Evolutionary conservation across 352 stramenopile species (phyloP), one percentile per base, ranked within the genome.

Genomic region (Pythium phragmitis): DNA sequence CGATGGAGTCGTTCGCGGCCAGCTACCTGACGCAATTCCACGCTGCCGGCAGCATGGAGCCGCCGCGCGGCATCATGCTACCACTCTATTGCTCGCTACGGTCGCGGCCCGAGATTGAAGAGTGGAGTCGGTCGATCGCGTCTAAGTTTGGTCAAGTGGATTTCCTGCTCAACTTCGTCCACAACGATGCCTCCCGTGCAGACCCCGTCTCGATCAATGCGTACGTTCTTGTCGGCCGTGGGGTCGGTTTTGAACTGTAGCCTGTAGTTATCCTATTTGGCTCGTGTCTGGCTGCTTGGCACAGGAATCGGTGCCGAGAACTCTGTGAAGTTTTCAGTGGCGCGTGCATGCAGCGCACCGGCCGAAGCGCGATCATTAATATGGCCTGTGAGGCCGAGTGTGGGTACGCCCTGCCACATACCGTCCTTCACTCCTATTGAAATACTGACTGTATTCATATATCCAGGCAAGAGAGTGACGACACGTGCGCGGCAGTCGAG

Each of bases 61-160:
- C 57, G 21, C 70, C 72, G 13, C 82, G 79, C 14, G 80, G 80
- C 16, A 65, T 84, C 6, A 85, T 92, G 69, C 57, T 87, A 8
- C 73, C 83, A 21, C 72, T 87, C 21, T 65, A 87, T 33, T 78
- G 67, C 19, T 75, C 72, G 1, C 82, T 89, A 45, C 63, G 75
- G 26, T 83, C 76, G 14, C 65, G 69, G 33, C 63, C 67, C 48
- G 69, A 88, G 53, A 82, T 89, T 19, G 75, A 76, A 9, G 77
- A 85, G 43, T 91, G 80, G 80, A 85, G 74, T 50, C 60, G 64
- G 14, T 80, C 78, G 0, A 80, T 89, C 54, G 73, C 72, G 3
- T 60, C 67, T 14, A 87, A 89, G 50, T 89, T 85, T 63, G 69
- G 75, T 39, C 77, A 77, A 5, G 79, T 89, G n/a, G 73, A 91